Percentiles rank a stretch among this genome's conserved stretches.
Evolutionary conservation across 139 green algal genomes (phyloP).

Genomic region (Mesotaenium endlicherianum): DNA sequence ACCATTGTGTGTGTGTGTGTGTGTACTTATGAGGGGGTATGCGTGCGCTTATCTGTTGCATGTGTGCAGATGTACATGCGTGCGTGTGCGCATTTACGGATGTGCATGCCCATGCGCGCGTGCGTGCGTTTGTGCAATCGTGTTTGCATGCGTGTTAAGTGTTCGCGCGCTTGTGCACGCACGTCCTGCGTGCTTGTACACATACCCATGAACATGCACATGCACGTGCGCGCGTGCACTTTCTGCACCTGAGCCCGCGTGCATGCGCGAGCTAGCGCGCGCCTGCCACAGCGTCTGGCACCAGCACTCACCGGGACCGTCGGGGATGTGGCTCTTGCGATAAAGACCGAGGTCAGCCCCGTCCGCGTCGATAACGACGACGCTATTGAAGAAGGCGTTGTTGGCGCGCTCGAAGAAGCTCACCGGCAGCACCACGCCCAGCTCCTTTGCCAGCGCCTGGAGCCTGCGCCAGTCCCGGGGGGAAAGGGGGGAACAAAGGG

Average conservation of each 20-base stretch:
- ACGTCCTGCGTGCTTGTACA: background rate
- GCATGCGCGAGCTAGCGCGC: background rate
- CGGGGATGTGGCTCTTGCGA: conserved; percentile 55
- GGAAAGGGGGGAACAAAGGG: background rate
- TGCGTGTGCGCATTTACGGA: too few relatives aligned
- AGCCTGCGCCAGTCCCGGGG: conserved; percentile 25
- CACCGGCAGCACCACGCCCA: conserved; percentile 53
- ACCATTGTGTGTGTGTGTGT: background rate
- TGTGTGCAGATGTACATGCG: too few relatives aligned
- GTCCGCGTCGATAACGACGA: conserved; percentile 54
- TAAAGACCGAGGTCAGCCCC: conserved; percentile 48
- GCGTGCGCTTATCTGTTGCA: too few relatives aligned
- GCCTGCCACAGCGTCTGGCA: background rate
- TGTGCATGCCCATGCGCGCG: background rate
- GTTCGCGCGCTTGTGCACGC: background rate
- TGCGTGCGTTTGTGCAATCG: background rate
- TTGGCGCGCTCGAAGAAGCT: conserved; percentile 54
- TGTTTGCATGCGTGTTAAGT: background rate
- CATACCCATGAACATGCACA: too few relatives aligned
- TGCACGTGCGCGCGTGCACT: background rate
- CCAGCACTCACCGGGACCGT: conserved; percentile 42
- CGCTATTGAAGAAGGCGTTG: conserved; percentile 50
- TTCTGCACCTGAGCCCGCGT: background rate
- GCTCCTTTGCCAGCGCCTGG: conserved; percentile 41
- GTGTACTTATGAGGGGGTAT: too few relatives aligned